Evolutionary conservation across 495 filamentous ascomycete species (phyloP).

Genomic region (Penicillium paxilli): DNA sequence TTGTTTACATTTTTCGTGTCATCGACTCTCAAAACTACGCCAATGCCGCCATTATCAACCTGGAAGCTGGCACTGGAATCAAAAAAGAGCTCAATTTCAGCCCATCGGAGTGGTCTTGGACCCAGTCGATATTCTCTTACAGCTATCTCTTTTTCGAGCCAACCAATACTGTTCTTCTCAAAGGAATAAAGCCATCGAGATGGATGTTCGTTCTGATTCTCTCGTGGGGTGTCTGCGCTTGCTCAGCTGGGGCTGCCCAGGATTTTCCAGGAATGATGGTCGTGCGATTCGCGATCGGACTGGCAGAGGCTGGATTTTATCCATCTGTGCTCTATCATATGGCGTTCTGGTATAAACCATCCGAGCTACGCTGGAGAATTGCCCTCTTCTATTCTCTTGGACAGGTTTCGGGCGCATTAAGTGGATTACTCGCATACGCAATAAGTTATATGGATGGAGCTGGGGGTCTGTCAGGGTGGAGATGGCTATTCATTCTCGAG

Average conservation of each 20-base stretch:
- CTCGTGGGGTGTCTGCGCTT: slow-evolving; percentile 40
- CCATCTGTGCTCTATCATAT: slow-evolving; percentile 41
- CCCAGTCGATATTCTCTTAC: slow-evolving; percentile 42
- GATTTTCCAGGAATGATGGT: slow-evolving; percentile 43
- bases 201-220: slow-evolving; percentile 49
- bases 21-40: slow-evolving; percentile 44
- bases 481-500: slow-evolving; percentile 49
- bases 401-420: slow-evolving; percentile 35
- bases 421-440: slow-evolving; percentile 41
- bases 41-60: slow-evolving; percentile 49
- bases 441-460: slow-evolving; percentile 39
- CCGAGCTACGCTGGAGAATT: slow-evolving; percentile 36
- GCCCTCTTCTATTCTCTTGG: slow-evolving; percentile 39
- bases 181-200: slow-evolving; percentile 32
- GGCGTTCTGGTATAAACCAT: slow-evolving; percentile 42
- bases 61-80: slow-evolving; percentile 42
- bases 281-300: slow-evolving; percentile 39
- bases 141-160: slow-evolving; percentile 47
- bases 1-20: slow-evolving; percentile 43
- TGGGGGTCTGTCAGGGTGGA: slow-evolving; percentile 38
- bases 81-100: slow-evolving; percentile 43
- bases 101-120: slow-evolving; percentile 41
- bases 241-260: slow-evolving; percentile 32
- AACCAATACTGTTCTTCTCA: slow-evolving; percentile 35
- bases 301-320: slow-evolving; percentile 43